Conservation (phyloP, 345 rosid genomes). For the Corchorus olitorius region DNA sequence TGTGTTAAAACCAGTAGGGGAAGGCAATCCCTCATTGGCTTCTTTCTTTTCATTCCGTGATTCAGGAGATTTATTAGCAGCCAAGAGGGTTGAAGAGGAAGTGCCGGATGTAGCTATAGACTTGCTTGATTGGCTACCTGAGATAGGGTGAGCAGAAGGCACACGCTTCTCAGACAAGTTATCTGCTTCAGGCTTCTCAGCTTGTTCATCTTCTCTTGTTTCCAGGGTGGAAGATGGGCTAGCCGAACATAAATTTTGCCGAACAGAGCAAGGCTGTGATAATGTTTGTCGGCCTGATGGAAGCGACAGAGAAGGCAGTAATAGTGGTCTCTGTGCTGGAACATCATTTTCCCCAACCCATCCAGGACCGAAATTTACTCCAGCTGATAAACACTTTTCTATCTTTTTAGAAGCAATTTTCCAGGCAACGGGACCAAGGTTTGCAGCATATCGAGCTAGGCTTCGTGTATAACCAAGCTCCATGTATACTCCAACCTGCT, state of each 20-base stretch:
- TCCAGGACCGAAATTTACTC: conserved; percentile 71
- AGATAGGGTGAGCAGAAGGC: conserved; percentile 20
- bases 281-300: conserved; percentile 26
- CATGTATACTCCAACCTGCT: conserved; percentile 80
- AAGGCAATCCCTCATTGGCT: conserved; percentile 26
- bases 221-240: conserved; percentile 12
- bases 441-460: conserved; percentile 77
- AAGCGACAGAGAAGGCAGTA: conserved; percentile 14
- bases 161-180: conserved; percentile 26
- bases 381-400: conserved; percentile 58
- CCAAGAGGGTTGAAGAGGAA: conserved; percentile 22
- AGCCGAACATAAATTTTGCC: conserved; percentile 29
- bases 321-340: conserved; percentile 35
- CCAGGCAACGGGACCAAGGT: conserved; percentile 73
- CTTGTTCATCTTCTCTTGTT: conserved; percentile 26
- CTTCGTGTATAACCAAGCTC: conserved; percentile 83
- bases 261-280: conserved; percentile 23
- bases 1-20: conserved; percentile 13
- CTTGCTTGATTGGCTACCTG: conserved; percentile 22
- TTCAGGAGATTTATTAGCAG: conserved; percentile 29
- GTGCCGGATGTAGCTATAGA: conserved; percentile 22
- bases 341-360: conserved; percentile 82
- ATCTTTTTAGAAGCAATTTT: conserved; percentile 58
- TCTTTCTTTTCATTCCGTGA: conserved; percentile 27
- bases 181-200: conserved; percentile 25